Evolutionary conservation across 1,284 basidiomycete genomes (phyloP).

Genomic region (Boletus calvinii): DNA sequence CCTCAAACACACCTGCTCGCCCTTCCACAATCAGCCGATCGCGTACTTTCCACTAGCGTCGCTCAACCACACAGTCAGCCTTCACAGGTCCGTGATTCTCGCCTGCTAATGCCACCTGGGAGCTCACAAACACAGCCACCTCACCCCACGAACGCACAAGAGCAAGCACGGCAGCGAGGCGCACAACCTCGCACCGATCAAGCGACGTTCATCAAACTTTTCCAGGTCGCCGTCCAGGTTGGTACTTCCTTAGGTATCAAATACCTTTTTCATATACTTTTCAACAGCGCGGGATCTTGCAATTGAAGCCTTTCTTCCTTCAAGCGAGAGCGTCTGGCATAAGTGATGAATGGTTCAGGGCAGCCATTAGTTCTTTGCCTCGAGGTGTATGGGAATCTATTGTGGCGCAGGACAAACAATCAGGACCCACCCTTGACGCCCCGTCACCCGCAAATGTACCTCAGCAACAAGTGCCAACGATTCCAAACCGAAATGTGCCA

Average conservation of each 20-base stretch:
- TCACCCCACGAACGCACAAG: conserved; percentile 2
- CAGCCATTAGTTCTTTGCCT: conserved; percentile 24
- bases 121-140: neutral
- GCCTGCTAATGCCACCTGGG: neutral
- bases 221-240: conserved; percentile 25
- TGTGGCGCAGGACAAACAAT: conserved; percentile 7
- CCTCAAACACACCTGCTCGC: neutral
- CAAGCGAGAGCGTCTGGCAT: conserved; percentile 20
- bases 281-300: conserved; percentile 18
- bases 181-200: conserved; percentile 5
- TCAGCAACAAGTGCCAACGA: neutral
- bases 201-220: conserved; percentile 23
- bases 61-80: conserved; percentile 9
- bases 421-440: neutral
- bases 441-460: neutral
- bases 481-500: neutral
- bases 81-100: conserved; percentile 3
- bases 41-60: neutral
- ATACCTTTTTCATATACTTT: conserved; percentile 4
- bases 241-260: conserved; percentile 8
- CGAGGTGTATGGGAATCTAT: conserved; percentile 13
- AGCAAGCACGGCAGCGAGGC: neutral
- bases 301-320: conserved; percentile 15
- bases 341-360: conserved; percentile 22
- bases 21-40: neutral